phyloP scores from a whole-genome alignment of 352 stramenopile genomes.

The Plasmopara muralis region DNA sequence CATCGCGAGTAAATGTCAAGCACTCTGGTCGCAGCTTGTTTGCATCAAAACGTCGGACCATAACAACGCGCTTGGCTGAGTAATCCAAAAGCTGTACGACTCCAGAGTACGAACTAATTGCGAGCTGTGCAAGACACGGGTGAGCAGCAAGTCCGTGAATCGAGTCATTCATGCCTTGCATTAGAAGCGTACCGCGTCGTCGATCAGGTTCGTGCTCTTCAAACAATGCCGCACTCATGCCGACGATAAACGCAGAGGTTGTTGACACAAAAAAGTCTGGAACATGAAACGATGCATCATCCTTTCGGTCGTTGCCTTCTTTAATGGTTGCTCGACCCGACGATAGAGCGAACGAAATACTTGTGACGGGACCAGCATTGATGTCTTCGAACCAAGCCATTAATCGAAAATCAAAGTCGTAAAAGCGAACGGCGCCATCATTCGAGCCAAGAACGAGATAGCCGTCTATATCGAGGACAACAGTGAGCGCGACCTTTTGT shows the following conservation, averaged over 20 bases:
- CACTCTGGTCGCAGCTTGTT: constrained; percentile 67
- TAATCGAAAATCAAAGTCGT: constrained; percentile 90
- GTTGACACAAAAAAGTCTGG: constrained; percentile 91
- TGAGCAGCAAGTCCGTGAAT: constrained; percentile 78
- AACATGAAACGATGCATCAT: constrained; percentile 53
- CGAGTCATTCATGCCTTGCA: constrained; percentile 88
- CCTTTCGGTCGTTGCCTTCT: constrained; percentile 10
- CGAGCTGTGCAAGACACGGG: constrained; percentile 63
- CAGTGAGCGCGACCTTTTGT: constrained; percentile 46
- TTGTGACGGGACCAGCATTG: constrained; percentile 81
- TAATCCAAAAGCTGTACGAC: constrained; percentile 91
- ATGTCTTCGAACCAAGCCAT: constrained; percentile 93
- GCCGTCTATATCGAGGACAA: constrained; percentile 75
- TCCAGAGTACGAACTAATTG: constrained; percentile 75
- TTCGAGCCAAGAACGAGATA: constrained; percentile 87
- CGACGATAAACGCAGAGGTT: constrained; percentile 79
- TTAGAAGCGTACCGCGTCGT: constrained; percentile 82
- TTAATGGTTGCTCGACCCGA: constrained; percentile 19
- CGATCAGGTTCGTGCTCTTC: constrained; percentile 81
- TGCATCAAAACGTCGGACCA: constrained; percentile 69
- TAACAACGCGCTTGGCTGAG: constrained; percentile 68
- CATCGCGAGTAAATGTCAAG: constrained; percentile 71
- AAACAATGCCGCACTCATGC: constrained; percentile 72
- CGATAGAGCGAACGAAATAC: constrained; percentile 74
- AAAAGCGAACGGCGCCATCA: constrained; percentile 89